phyloP scores from a whole-genome alignment of 2,329 filamentous ascomycete genomes.

The Arthrobotrys sinensis region DNA sequence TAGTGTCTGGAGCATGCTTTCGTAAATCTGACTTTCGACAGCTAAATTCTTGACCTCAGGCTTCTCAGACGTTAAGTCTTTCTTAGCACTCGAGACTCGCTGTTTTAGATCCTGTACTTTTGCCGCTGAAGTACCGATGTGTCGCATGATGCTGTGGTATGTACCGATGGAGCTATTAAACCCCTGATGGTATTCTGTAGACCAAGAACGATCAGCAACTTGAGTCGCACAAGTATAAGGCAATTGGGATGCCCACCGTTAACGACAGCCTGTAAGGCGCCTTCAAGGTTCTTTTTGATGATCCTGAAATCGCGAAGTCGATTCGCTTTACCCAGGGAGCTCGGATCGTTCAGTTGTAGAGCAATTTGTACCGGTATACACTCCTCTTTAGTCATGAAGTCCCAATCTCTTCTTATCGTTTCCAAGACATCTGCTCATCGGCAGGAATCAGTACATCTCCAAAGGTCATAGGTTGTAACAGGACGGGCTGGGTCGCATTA shows the following conservation, averaged over 20 bases:
- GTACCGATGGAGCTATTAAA: conserved; percentile 99
- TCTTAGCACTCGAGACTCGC: conserved; percentile 84
- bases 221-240: neutral
- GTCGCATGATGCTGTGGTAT: conserved; percentile 97
- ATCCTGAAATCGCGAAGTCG: conserved; percentile 88
- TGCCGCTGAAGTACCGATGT: conserved; percentile 89
- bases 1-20: conserved; percentile 87
- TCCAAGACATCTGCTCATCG: conserved; percentile 75
- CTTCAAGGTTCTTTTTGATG: conserved; percentile 89
- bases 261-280: conserved; percentile 92
- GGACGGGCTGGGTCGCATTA: neutral
- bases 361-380: conserved; percentile 94
- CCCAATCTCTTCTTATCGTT: conserved; percentile 90
- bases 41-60: conserved; percentile 93
- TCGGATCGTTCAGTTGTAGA: conserved; percentile 93
- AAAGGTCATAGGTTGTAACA: neutral
- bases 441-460: conserved; percentile 1
- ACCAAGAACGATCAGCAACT: conserved; percentile 14
- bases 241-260: conserved; percentile 72
- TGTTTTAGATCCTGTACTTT: conserved; percentile 86
- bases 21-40: conserved; percentile 88
- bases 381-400: conserved; percentile 87
- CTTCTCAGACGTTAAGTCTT: conserved; percentile 85
- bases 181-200: conserved; percentile 90
- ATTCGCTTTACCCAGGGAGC: conserved; percentile 90